A percentile compares a stretch with the other conserved stretches of the same genome.
These are phyloP conservation scores for Paraphoma sp. DNA, from an alignment of 2,329 filamentous ascomycete genomes.

Conservation along the genomic window DNA sequence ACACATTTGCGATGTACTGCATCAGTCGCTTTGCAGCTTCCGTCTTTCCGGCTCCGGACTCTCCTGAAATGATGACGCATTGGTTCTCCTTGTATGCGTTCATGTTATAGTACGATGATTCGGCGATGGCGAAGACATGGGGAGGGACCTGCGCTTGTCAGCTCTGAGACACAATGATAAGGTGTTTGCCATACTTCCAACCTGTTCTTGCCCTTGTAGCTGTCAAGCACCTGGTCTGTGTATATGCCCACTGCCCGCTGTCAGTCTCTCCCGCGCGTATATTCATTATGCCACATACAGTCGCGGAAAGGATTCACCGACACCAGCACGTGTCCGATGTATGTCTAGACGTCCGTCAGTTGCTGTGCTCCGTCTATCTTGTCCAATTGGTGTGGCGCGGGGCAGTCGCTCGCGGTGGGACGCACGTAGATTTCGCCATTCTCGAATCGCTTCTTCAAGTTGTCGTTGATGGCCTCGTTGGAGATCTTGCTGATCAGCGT, in stretches of 20 bases:
- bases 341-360: slow-evolving; percentile 67
- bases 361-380: slow-evolving; percentile 14
- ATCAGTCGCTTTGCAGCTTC: slow-evolving; percentile 98
- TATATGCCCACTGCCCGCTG: slow-evolving; percentile 80
- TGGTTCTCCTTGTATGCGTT: slow-evolving; percentile 99
- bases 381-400: slow-evolving; percentile 22
- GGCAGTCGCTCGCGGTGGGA: slow-evolving; percentile 35
- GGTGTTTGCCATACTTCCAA: slow-evolving; percentile 64
- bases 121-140: slow-evolving; percentile 96
- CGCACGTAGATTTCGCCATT: slow-evolving; percentile 92
- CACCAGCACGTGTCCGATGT: slow-evolving; percentile 98
- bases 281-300: slow-evolving; percentile 55
- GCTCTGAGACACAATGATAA: slow-evolving; percentile 2
- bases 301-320: slow-evolving; percentile 98
- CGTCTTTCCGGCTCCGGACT: slow-evolving; percentile 97
- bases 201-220: slow-evolving; percentile 96
- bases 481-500: slow-evolving; percentile 98
- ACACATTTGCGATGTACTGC: slow-evolving; percentile 99
- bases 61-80: slow-evolving; percentile 98
- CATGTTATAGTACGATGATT: slow-evolving; percentile 99
- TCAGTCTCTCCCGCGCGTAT: slow-evolving; percentile 41
- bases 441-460: slow-evolving; percentile 97
- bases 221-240: slow-evolving; percentile 89
- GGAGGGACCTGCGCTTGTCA: slow-evolving; percentile 68
- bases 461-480: slow-evolving; percentile 99